These are phyloP conservation scores for Fagus sylvatica DNA, from an alignment of 306 rosid genomes.

Conservation along the genomic window DNA sequence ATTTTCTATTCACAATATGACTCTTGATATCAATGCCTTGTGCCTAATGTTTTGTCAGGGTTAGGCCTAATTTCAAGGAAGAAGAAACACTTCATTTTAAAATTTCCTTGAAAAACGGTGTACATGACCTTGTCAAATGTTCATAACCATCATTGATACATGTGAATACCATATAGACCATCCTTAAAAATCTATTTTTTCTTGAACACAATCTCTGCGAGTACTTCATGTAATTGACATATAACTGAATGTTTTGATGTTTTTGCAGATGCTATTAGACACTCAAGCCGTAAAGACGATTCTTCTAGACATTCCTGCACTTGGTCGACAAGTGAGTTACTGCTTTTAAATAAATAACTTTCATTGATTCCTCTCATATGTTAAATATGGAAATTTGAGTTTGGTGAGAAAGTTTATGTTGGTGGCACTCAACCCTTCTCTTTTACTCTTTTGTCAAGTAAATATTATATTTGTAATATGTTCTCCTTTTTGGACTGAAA, in stretches of 20 bases:
- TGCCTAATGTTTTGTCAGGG: neutral
- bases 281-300: slow-evolving; percentile 99
- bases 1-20: neutral
- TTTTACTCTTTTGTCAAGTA: neutral
- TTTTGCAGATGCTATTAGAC: slow-evolving; percentile 91
- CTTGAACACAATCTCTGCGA: slow-evolving; percentile 7
- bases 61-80: neutral
- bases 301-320: slow-evolving; percentile 96
- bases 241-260: slow-evolving; percentile 26
- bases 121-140: neutral
- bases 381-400: neutral
- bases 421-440: neutral
- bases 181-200: slow-evolving; percentile 10
- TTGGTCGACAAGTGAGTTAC: slow-evolving; percentile 84
- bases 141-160: neutral
- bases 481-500: neutral
- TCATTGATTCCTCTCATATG: neutral
- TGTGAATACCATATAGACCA: neutral
- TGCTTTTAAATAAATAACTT: slow-evolving; percentile 10
- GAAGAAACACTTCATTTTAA: neutral
- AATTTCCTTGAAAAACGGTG: neutral
- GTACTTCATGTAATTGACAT: slow-evolving; percentile 15
- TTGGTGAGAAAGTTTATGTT: neutral
- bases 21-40: neutral
- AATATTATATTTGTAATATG: neutral